Evolutionary conservation across 345 rosid species (phyloP), one percentile per base, ranked within the genome.

Genomic region (Eucalyptus sp.): DNA sequence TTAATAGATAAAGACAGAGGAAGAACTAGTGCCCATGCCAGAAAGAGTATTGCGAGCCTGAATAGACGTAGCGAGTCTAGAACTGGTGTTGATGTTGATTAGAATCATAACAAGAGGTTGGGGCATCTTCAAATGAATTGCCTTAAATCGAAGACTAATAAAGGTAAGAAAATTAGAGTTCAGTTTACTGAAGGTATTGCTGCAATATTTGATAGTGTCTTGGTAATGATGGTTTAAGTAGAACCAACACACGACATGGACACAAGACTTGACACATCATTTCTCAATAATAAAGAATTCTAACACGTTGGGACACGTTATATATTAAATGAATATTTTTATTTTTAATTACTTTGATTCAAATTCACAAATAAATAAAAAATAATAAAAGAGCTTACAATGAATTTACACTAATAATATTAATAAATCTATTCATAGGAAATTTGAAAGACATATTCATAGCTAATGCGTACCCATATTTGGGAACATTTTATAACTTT

Each of bases 171-270:
- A 41, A 76, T 20, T 37, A 41, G 27, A 76, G 14, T 76, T 37
- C 25, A 76, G 43, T 37, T 12, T 71, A 37, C 0, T 3, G 0
- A 71, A 18, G 27, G 43, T 71, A 5, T 71, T 37, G 27, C 1
- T 71, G 2, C 27, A 71, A 18, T 37, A 37, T 13, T 71, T 18
- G 14, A 71, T 71, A 10, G 1, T 37, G 8, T 27, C 25, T 37
- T 71, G 81, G 81, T 37, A 52, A 52, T 52, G 58, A 52, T 52
- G 58, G 25, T 52, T 10, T 18, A 52, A 52, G 25, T 52, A 52
- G 25, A 2, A 52, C 1, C 0, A 2, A 18, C 25, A 52, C 3
- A 24, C 2, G 56, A 52, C 10, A 52, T 0, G 4, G 4, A 52
- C 24, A 52, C 9, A 18, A 52, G 24, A 17, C 4, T 7, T 4